A percentile compares a stretch with the other conserved stretches of the same genome.
Evolutionary conservation across 139 green algal species (phyloP).

Genomic region (Astrephomene gubernaculifera): DNA sequence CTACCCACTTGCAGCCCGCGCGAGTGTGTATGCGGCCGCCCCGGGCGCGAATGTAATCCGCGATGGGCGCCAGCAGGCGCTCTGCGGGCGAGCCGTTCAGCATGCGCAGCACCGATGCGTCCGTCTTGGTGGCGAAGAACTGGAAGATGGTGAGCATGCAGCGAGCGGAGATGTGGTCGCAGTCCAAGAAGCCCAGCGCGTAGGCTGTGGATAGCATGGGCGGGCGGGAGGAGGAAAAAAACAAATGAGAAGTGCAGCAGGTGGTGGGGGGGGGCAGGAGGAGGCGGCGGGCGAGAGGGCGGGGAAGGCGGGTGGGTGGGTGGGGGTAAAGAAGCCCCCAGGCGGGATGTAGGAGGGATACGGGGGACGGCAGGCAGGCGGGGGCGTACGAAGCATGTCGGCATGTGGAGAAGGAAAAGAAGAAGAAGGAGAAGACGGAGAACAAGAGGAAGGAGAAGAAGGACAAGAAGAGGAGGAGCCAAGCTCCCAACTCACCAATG

Average conservation of each 20-base stretch:
- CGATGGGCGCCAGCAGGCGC: slow-evolving; percentile 89
- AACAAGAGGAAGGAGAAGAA: too few species aligned
- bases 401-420: too few species aligned
- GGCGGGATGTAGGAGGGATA: neutral
- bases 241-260: neutral
- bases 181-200: slow-evolving; percentile 97
- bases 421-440: too few species aligned
- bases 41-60: slow-evolving; percentile 88
- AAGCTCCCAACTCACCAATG: slow-evolving; percentile 82
- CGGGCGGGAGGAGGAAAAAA: neutral
- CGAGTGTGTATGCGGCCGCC: slow-evolving; percentile 88
- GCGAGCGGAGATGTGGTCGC: slow-evolving; percentile 94
- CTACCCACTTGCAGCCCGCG: slow-evolving; percentile 79
- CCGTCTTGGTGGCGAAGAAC: slow-evolving; percentile 99
- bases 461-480: too few species aligned
- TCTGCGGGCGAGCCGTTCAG: slow-evolving; percentile 94
- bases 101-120: slow-evolving; percentile 95
- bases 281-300: too few species aligned
- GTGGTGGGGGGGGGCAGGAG: neutral
- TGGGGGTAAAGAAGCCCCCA: too few species aligned
- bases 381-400: too few species aligned
- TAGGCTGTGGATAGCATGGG: slow-evolving; percentile 81
- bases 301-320: too few species aligned
- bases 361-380: too few species aligned
- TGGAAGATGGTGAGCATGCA: slow-evolving; percentile 98